phyloP scores from a whole-genome alignment of 2,329 filamentous ascomycete genomes.

The Penicillium sp. region DNA sequence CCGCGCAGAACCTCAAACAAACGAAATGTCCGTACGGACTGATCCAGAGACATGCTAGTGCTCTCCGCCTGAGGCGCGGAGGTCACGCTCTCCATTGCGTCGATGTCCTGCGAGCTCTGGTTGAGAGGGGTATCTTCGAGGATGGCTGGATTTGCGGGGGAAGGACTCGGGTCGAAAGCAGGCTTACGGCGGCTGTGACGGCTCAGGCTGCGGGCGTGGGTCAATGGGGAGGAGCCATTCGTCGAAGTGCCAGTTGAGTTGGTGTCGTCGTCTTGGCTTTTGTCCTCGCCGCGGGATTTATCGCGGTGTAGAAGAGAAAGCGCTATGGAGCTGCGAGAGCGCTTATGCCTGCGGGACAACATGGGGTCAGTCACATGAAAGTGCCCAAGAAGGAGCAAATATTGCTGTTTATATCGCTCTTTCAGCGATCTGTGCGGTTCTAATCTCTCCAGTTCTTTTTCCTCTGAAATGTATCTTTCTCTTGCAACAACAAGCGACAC shows the following conservation, averaged over 20 bases:
- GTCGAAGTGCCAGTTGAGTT: conserved; percentile 30
- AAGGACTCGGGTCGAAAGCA: conserved; percentile 20
- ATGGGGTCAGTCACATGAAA: conserved; percentile 20
- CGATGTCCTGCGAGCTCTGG: conserved; percentile 17
- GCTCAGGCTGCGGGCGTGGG: conserved; percentile 31
- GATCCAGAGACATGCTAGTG: conserved; percentile 67
- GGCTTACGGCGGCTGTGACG: conserved; percentile 32
- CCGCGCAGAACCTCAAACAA: conserved; percentile 89
- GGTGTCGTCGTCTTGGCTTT: conserved; percentile 31
- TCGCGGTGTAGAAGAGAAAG: conserved; percentile 56
- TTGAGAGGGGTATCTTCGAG: conserved; percentile 30
- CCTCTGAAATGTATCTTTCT: neutral
- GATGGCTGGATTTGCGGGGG: conserved; percentile 18
- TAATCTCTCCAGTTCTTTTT: neutral
- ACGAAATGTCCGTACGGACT: conserved; percentile 91
- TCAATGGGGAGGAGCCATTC: conserved; percentile 27
- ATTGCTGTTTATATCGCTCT: conserved; percentile 3
- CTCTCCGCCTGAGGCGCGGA: conserved; percentile 33
- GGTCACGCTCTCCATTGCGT: conserved; percentile 33
- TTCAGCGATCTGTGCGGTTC: neutral
- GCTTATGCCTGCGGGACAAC: conserved; percentile 47
- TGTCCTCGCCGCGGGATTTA: conserved; percentile 37
- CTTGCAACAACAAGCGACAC: neutral
- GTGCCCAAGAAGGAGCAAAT: neutral
- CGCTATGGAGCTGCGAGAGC: conserved; percentile 55